Conservation (phyloP, 805 yeast species). For the Zygotorulaspora sp. region DNA sequence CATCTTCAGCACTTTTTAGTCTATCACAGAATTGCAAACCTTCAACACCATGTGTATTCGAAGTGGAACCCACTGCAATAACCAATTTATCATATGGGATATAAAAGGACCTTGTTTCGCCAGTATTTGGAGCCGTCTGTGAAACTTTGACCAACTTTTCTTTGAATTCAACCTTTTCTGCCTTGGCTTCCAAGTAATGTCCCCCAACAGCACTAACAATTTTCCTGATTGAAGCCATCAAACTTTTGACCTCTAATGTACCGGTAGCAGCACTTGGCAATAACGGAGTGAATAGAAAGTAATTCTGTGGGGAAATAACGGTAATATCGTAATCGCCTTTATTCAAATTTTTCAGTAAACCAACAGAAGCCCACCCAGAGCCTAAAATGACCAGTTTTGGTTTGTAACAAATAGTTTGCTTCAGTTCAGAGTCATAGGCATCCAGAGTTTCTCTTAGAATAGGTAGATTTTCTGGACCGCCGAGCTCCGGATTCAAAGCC, state of each 20-base stretch:
- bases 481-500: constrained; percentile 52
- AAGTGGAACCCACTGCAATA: constrained; percentile 62
- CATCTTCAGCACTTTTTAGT: constrained; percentile 64
- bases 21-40: constrained; percentile 61
- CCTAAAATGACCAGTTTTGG: constrained; percentile 61
- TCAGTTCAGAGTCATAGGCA: constrained; percentile 49
- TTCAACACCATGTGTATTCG: constrained; percentile 66
- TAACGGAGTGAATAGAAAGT: constrained; percentile 65
- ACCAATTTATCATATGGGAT: constrained; percentile 70
- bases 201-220: constrained; percentile 51
- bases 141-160: constrained; percentile 56
- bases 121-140: constrained; percentile 40
- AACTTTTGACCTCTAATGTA: constrained; percentile 58
- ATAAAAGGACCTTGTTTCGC: constrained; percentile 44
- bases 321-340: constrained; percentile 59
- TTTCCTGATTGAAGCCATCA: constrained; percentile 59
- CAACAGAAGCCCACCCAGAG: constrained; percentile 70
- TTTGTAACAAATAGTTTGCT: constrained; percentile 43
- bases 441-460: constrained; percentile 54
- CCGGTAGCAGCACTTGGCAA: constrained; percentile 70
- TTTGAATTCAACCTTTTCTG: constrained; percentile 53
- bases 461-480: constrained; percentile 72
- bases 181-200: constrained; percentile 59
- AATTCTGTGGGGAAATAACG: constrained; percentile 63
- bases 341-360: constrained; percentile 47